phyloP scores from a whole-genome alignment of 2,329 filamentous ascomycete species.

The Fusarium proliferatum region DNA sequence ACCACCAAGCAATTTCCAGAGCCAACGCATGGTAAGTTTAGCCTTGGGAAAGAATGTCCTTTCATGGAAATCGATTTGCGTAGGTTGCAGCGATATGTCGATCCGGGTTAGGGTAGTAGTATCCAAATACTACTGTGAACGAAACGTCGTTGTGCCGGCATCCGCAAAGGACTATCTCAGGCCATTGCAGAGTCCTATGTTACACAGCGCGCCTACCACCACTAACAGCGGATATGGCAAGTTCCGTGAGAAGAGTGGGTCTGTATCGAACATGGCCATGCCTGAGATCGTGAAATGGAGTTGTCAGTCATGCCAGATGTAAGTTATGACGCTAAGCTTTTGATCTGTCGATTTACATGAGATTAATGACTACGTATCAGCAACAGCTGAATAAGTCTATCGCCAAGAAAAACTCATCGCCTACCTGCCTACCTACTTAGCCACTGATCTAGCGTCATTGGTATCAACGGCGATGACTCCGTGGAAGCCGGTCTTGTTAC shows the following conservation, averaged over 20 bases:
- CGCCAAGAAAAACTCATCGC: slow-evolving; percentile 2
- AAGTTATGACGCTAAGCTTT: background rate
- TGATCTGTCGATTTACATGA: background rate
- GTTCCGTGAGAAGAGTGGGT: background rate
- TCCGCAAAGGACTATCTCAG: slow-evolving; percentile 12
- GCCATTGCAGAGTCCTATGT: background rate
- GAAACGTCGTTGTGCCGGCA: background rate
- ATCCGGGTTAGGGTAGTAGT: slow-evolving; percentile 3
- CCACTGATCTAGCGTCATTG: slow-evolving; percentile 19
- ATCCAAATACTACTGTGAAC: background rate
- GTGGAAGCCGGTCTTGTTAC: slow-evolving; percentile 17
- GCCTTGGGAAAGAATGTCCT: slow-evolving; percentile 6
- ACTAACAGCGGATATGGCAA: background rate
- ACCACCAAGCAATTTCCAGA: slow-evolving; percentile 12
- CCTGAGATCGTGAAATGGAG: slow-evolving; percentile 9
- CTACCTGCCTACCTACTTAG: background rate
- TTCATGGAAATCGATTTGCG: background rate
- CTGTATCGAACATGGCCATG: background rate
- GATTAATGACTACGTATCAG: slow-evolving; percentile 2
- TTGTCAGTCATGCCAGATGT: slow-evolving; percentile 1
- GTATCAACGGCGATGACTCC: slow-evolving; percentile 18
- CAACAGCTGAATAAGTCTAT: background rate
- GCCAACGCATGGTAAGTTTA: background rate
- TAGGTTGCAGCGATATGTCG: background rate
- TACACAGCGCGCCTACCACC: slow-evolving; percentile 5